A percentile compares a stretch with the other conserved stretches of the same genome.
phyloP scores from a whole-genome alignment of 495 filamentous ascomycete genomes.

The Neurospora sp. region DNA sequence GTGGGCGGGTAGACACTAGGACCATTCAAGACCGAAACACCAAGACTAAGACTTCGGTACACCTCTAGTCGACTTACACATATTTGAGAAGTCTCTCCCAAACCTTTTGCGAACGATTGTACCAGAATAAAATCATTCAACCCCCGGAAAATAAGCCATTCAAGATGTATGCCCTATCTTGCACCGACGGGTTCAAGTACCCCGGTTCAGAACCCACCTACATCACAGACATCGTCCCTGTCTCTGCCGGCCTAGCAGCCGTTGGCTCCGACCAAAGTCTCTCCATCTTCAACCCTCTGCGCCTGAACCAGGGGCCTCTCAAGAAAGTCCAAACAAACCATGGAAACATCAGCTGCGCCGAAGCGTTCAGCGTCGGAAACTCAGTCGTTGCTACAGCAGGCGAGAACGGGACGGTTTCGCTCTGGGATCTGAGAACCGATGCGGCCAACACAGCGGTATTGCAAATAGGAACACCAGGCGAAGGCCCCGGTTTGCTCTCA shows the following conservation, averaged over 20 bases:
- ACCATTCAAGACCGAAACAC: background rate
- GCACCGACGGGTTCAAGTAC: constrained; percentile 33
- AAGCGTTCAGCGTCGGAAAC: constrained; percentile 30
- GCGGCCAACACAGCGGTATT: constrained; percentile 21
- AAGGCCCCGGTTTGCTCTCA: constrained; percentile 50
- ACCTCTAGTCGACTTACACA: background rate
- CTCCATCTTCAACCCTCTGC: constrained; percentile 41
- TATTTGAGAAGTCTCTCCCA: background rate
- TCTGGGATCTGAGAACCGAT: constrained; percentile 47
- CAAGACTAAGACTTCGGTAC: background rate
- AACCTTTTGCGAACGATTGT: background rate
- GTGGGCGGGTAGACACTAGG: background rate
- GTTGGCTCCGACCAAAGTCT: constrained; percentile 47
- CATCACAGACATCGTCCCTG: constrained; percentile 40
- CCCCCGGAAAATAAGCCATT: background rate
- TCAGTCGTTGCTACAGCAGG: constrained; percentile 47
- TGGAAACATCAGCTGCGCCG: constrained; percentile 47
- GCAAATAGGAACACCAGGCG: constrained; percentile 26
- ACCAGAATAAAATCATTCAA: background rate
- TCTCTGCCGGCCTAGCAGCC: constrained; percentile 32
- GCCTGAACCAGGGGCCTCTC: constrained; percentile 30
- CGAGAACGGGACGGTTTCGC: constrained; percentile 47
- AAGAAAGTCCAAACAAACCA: constrained; percentile 36
- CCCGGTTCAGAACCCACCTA: constrained; percentile 33
- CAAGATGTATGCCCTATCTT: constrained; percentile 37